A percentile compares a stretch with the other conserved stretches of the same genome.
phyloP scores from a whole-genome alignment of 2,329 filamentous ascomycete species.

The Fonsecaea monophora region DNA sequence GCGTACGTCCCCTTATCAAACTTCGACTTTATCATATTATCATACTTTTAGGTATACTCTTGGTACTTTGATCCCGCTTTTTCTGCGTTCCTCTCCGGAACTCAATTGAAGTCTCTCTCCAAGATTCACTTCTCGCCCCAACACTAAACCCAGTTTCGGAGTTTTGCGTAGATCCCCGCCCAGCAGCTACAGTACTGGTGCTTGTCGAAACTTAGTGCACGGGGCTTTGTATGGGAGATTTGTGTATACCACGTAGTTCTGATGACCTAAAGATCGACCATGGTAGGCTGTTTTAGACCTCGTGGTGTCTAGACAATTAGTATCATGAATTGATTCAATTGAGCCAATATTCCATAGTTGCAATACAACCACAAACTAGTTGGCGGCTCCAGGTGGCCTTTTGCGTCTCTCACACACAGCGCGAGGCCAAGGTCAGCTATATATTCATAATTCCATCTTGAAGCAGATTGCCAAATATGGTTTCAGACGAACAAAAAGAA shows the following conservation, averaged over 20 bases:
- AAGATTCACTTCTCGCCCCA: too few species aligned
- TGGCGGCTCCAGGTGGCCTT: background rate
- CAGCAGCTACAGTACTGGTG: background rate
- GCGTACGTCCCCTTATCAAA: conserved; percentile 10
- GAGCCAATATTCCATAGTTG: background rate
- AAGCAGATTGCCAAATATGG: conserved; percentile 3
- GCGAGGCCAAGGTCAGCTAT: background rate
- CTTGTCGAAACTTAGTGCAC: background rate
- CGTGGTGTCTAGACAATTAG: background rate
- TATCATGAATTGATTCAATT: background rate
- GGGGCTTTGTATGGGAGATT: background rate
- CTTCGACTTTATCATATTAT: conserved; percentile 16
- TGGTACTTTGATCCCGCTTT: conserved; percentile 6
- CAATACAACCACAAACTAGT: background rate
- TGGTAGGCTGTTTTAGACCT: background rate
- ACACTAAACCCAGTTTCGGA: background rate
- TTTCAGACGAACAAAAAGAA: conserved; percentile 11
- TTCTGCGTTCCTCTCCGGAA: background rate
- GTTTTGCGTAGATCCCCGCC: background rate
- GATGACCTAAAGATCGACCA: background rate
- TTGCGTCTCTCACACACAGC: background rate
- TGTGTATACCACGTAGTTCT: background rate
- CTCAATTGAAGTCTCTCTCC: background rate
- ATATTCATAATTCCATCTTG: background rate
- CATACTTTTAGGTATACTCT: background rate